These are phyloP conservation scores for Chytriomyces sp. DNA, from an alignment of 192 early-diverging fungal genomes.

Conservation along the genomic window DNA sequence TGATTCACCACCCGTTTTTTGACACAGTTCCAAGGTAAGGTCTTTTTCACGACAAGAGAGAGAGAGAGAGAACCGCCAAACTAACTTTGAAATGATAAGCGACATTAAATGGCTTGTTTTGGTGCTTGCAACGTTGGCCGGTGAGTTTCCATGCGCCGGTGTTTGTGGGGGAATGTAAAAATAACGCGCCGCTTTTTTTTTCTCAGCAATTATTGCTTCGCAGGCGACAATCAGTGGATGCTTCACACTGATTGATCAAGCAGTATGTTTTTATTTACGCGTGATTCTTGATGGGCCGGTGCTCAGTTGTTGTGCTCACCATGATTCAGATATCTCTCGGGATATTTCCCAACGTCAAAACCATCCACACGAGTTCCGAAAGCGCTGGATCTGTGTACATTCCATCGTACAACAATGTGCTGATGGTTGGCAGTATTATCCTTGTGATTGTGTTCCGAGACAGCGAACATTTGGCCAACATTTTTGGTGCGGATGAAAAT, in stretches of 20 bases:
- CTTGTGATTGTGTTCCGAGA: conserved; percentile 47
- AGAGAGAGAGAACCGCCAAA: no score
- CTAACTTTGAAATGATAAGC: conserved; percentile 16
- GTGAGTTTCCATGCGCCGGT: conserved; percentile 25
- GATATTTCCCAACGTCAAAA: conserved; percentile 53
- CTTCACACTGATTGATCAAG: conserved; percentile 60
- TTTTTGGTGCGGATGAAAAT: conserved; percentile 59
- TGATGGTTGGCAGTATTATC: conserved; percentile 47
- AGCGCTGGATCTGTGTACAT: conserved; percentile 54
- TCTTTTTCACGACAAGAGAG: no score
- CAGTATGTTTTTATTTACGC: conserved; percentile 26
- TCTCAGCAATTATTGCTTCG: conserved; percentile 60
- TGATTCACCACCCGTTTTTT: conserved; percentile 45
- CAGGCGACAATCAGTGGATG: conserved; percentile 62
- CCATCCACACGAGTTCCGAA: conserved; percentile 47
- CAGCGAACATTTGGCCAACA: conserved; percentile 47
- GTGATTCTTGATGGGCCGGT: background rate
- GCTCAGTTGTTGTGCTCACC: background rate
- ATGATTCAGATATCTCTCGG: conserved; percentile 52
- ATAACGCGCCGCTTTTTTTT: background rate
- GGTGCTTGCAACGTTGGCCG: conserved; percentile 57
- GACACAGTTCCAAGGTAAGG: conserved; percentile 46
- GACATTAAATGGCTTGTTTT: conserved; percentile 51
- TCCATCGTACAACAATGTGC: conserved; percentile 54
- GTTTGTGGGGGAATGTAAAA: conserved; percentile 1